Evolutionary conservation across 805 yeast species (phyloP).

Genomic region (Lipomyces orientalis): DNA sequence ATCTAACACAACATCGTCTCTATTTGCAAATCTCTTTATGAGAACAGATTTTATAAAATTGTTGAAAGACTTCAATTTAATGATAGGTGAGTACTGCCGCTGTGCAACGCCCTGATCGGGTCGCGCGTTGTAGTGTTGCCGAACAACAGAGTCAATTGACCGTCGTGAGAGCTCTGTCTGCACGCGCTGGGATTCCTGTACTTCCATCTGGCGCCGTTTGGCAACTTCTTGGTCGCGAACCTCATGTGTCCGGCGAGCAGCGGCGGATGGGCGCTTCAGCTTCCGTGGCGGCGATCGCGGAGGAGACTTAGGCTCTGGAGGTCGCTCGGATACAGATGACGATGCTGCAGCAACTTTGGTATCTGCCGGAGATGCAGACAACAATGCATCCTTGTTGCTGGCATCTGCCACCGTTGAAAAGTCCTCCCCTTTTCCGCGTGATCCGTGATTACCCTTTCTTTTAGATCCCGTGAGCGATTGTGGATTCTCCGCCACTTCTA

Average conservation of each 20-base stretch:
- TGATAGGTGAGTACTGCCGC: slow-evolving; percentile 80
- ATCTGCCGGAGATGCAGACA: neutral
- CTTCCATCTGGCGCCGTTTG: slow-evolving; percentile 13
- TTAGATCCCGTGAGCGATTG: neutral
- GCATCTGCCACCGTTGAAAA: neutral
- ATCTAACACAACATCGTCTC: slow-evolving; percentile 70
- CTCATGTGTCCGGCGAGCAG: slow-evolving; percentile 23
- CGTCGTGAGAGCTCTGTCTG: slow-evolving; percentile 20
- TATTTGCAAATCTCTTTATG: slow-evolving; percentile 68
- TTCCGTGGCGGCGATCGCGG: slow-evolving; percentile 37
- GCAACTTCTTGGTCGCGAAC: slow-evolving; percentile 14
- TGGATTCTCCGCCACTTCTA: neutral
- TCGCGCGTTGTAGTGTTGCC: slow-evolving; percentile 84
- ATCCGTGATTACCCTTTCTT: neutral
- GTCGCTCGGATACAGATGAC: neutral
- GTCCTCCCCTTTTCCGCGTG: neutral
- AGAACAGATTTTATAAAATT: slow-evolving; percentile 88
- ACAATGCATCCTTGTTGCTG: neutral
- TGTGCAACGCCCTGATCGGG: slow-evolving; percentile 65
- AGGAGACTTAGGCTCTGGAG: slow-evolving; percentile 30
- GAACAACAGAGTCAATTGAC: slow-evolving; percentile 65
- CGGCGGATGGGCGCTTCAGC: slow-evolving; percentile 35
- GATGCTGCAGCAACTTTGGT: neutral
- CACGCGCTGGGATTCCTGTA: slow-evolving; percentile 12
- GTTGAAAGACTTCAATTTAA: slow-evolving; percentile 85